Evolutionary conservation across 306 rosid species (phyloP).

Genomic region (Prunus salicina): DNA sequence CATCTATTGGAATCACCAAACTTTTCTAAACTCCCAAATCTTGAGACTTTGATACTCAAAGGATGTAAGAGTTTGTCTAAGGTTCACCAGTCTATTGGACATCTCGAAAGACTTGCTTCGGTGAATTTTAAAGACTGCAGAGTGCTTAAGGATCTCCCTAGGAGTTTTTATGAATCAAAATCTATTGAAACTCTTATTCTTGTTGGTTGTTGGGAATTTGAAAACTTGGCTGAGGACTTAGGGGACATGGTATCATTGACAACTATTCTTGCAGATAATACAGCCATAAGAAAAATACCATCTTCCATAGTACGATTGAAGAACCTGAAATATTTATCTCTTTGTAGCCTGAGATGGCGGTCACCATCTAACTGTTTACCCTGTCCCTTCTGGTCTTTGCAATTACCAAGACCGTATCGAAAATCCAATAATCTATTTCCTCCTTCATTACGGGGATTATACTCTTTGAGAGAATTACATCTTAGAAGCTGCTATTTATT

Average conservation of each 20-base stretch:
- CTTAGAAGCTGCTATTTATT: neutral
- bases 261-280: constrained; percentile 22
- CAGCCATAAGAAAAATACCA: constrained; percentile 27
- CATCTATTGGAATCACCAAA: constrained; percentile 27
- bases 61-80: constrained; percentile 15
- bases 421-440: neutral
- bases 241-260: constrained; percentile 39
- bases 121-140: neutral
- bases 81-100: constrained; percentile 35
- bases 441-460: constrained; percentile 15
- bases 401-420: constrained; percentile 15
- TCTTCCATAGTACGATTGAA: constrained; percentile 19
- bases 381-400: constrained; percentile 28
- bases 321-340: constrained; percentile 26
- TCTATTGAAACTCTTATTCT: constrained; percentile 27
- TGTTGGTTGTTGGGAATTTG: constrained; percentile 28
- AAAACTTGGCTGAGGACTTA: constrained; percentile 23
- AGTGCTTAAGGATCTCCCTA: neutral
- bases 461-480: neutral
- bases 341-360: constrained; percentile 17
- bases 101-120: neutral
- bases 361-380: constrained; percentile 20
- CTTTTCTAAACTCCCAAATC: constrained; percentile 32
- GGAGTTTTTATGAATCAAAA: constrained; percentile 11
- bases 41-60: constrained; percentile 23